Conservation (phyloP, 192 early-diverging fungal genomes). For the Coemansia sp. region DNA sequence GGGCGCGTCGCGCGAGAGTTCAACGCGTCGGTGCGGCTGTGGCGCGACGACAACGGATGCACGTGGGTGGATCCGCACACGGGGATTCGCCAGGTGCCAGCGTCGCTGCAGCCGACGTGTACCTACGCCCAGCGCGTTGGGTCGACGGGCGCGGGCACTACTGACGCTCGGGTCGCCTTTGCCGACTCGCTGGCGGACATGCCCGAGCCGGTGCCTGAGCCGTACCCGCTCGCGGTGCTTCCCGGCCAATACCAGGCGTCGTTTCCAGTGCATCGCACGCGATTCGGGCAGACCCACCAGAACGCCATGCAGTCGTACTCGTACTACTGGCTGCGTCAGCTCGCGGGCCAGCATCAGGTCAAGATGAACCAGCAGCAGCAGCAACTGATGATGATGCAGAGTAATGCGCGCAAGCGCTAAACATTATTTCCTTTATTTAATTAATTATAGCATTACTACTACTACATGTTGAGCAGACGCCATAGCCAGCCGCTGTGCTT, state of each 20-base stretch:
- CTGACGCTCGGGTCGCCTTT: slow-evolving; percentile 32
- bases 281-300: slow-evolving; percentile 38
- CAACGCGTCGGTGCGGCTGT: slow-evolving; percentile 42
- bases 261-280: slow-evolving; percentile 43
- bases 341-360: slow-evolving; percentile 25
- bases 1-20: slow-evolving; percentile 45
- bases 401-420: neutral
- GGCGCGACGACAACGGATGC: slow-evolving; percentile 54
- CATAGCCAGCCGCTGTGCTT: slow-evolving; percentile 11
- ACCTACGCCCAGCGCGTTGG: slow-evolving; percentile 18
- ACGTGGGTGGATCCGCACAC: slow-evolving; percentile 57
- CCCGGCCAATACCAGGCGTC: slow-evolving; percentile 49
- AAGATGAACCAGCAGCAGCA: neutral
- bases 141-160: slow-evolving; percentile 9
- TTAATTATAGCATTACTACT: neutral
- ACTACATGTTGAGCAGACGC: slow-evolving; percentile 17
- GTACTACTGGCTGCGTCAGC: slow-evolving; percentile 34
- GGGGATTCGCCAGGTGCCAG: slow-evolving; percentile 47
- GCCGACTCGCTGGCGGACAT: neutral
- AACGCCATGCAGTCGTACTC: slow-evolving; percentile 38
- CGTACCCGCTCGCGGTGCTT: slow-evolving; percentile 48
- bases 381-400: neutral
- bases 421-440: neutral
- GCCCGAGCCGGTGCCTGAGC: neutral
- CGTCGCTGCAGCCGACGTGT: slow-evolving; percentile 37